Evolutionary conservation across 495 filamentous ascomycete genomes (phyloP).

Genomic region (Aspergillus sparsus): DNA sequence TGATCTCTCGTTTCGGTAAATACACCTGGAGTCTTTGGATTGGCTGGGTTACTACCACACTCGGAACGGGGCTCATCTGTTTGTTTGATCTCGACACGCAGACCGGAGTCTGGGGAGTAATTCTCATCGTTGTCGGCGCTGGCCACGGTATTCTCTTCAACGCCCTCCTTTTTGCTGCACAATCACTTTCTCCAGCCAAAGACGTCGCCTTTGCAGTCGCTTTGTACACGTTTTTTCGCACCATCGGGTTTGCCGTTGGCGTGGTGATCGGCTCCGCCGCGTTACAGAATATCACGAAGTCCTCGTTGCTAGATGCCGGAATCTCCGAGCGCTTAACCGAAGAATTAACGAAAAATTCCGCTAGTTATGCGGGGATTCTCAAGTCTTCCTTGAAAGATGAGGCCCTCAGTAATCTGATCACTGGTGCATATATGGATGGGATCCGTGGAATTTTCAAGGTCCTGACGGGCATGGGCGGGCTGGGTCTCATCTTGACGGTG

Average conservation of each 20-base stretch:
- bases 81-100: neutral
- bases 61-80: neutral
- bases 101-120: neutral
- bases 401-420: neutral
- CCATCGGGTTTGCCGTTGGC: neutral
- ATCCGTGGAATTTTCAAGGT: neutral
- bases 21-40: neutral
- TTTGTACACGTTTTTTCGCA: neutral
- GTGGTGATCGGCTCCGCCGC: neutral
- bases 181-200: neutral
- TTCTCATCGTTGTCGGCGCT: neutral
- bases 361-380: neutral
- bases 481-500: neutral
- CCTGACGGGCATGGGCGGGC: neutral
- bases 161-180: neutral
- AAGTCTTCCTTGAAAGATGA: neutral
- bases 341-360: neutral
- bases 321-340: neutral
- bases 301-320: neutral
- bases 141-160: neutral
- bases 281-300: neutral
- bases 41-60: neutral
- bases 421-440: slow-evolving; percentile 1
- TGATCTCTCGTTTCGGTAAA: neutral
- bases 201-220: neutral